Evolutionary conservation across 371 early-diverging fungal species (phyloP).

Genomic region (Mycotypha africana): DNA sequence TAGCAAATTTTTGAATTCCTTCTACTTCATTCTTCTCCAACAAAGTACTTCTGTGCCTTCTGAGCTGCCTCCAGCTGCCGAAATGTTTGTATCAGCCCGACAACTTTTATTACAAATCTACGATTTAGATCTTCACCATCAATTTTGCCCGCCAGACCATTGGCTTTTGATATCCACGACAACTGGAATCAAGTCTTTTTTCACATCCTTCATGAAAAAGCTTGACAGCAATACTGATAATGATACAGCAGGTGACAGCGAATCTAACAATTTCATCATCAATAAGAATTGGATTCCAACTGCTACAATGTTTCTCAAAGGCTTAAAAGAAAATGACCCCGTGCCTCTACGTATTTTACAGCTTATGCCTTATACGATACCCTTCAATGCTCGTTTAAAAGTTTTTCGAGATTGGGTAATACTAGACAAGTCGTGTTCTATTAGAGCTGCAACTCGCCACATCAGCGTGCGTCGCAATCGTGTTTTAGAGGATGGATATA

Average conservation of each 20-base stretch:
- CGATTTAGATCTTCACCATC: slow-evolving; percentile 66
- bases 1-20: slow-evolving; percentile 56
- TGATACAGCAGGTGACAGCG: no score
- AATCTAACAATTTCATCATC: not conserved
- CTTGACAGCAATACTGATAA: not conserved
- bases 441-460: slow-evolving; percentile 9
- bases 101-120: slow-evolving; percentile 70
- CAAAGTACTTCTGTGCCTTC: slow-evolving; percentile 10
- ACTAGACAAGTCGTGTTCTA: slow-evolving; percentile 36
- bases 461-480: slow-evolving; percentile 65
- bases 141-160: slow-evolving; percentile 64
- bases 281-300: not conserved
- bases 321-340: slow-evolving; percentile 45
- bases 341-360: slow-evolving; percentile 62
- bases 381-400: slow-evolving; percentile 74
- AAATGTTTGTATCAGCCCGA: slow-evolving; percentile 52
- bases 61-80: slow-evolving; percentile 24
- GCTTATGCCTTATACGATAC: slow-evolving; percentile 81
- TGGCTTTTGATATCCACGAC: slow-evolving; percentile 63
- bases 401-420: slow-evolving; percentile 74
- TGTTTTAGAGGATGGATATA: slow-evolving; percentile 81
- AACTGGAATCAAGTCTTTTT: slow-evolving; percentile 18
- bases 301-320: slow-evolving; percentile 11
- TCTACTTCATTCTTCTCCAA: slow-evolving; percentile 59
- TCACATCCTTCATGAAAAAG: slow-evolving; percentile 15